Evolutionary conservation across 2,329 filamentous ascomycete species (phyloP).

Genomic region (Trichoderma sp.): DNA sequence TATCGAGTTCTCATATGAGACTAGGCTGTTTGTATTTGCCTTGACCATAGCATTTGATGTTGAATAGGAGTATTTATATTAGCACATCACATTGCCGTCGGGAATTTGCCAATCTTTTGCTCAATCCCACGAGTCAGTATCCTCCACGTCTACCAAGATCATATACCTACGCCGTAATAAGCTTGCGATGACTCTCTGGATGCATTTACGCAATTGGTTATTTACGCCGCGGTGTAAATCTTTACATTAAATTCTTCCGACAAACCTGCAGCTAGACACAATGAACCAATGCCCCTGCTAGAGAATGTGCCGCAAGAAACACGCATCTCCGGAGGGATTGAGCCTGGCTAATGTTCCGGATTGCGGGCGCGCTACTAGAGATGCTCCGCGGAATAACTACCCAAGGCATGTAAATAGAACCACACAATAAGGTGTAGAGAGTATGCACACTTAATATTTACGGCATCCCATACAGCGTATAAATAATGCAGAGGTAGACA

Average conservation of each 20-base stretch:
- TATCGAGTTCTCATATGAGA: background rate
- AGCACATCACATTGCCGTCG: background rate
- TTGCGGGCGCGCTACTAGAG: background rate
- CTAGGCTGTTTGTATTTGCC: background rate
- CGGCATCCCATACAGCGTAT: background rate
- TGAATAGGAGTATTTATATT: background rate
- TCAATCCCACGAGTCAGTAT: background rate
- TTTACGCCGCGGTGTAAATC: background rate
- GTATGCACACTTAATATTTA: too few relatives aligned
- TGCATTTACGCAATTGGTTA: background rate
- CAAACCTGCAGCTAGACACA: background rate
- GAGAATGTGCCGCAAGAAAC: background rate
- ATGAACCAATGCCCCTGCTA: background rate
- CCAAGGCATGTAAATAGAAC: background rate
- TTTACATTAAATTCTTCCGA: background rate
- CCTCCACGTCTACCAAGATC: background rate
- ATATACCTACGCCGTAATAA: background rate
- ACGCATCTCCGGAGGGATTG: background rate
- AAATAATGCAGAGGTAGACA: background rate
- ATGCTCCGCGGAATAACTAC: background rate
- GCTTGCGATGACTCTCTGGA: too few relatives aligned
- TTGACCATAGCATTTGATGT: background rate
- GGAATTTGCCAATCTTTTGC: background rate
- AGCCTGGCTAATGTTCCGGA: background rate
- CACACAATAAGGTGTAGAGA: too few relatives aligned